A percentile compares a stretch with the other conserved stretches of the same genome.
phyloP scores from a whole-genome alignment of 2,329 filamentous ascomycete species.

The Metarhizium anisopliae region DNA sequence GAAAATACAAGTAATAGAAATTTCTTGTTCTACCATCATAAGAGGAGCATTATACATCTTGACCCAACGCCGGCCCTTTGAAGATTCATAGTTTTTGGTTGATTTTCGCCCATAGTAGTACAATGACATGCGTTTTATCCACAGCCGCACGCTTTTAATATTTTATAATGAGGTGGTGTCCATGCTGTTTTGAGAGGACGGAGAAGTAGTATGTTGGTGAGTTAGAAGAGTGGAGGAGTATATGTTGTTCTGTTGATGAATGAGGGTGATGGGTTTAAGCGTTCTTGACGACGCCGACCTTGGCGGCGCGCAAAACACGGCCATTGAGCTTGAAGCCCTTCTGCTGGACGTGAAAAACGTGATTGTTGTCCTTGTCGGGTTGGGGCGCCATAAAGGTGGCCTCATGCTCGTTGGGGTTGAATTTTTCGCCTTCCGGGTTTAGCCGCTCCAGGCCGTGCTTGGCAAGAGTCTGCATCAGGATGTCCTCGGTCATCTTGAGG shows the following conservation, averaged over 20 bases:
- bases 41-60: slow-evolving; percentile 37
- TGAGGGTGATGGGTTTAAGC: slow-evolving; percentile 21
- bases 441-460: slow-evolving; percentile 93
- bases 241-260: background rate
- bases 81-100: slow-evolving; percentile 9
- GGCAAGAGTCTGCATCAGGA: slow-evolving; percentile 78
- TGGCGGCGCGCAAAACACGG: slow-evolving; percentile 78
- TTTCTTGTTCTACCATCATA: slow-evolving; percentile 23
- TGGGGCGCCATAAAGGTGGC: slow-evolving; percentile 90
- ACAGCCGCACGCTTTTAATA: background rate
- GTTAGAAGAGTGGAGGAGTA: background rate
- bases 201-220: background rate
- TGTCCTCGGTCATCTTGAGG: slow-evolving; percentile 87
- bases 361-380: slow-evolving; percentile 80
- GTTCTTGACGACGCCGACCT: slow-evolving; percentile 95
- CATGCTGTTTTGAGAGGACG: background rate
- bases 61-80: slow-evolving; percentile 25
- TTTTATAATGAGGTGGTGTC: slow-evolving; percentile 3
- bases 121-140: slow-evolving; percentile 5
- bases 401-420: slow-evolving; percentile 95
- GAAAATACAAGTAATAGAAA: background rate
- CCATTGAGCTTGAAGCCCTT: slow-evolving; percentile 96
- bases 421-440: slow-evolving; percentile 74
- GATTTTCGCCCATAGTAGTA: slow-evolving; percentile 10
- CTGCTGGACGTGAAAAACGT: slow-evolving; percentile 85